phyloP scores from a whole-genome alignment of 2,329 filamentous ascomycete species.

The Colletotrichum truncatum region DNA sequence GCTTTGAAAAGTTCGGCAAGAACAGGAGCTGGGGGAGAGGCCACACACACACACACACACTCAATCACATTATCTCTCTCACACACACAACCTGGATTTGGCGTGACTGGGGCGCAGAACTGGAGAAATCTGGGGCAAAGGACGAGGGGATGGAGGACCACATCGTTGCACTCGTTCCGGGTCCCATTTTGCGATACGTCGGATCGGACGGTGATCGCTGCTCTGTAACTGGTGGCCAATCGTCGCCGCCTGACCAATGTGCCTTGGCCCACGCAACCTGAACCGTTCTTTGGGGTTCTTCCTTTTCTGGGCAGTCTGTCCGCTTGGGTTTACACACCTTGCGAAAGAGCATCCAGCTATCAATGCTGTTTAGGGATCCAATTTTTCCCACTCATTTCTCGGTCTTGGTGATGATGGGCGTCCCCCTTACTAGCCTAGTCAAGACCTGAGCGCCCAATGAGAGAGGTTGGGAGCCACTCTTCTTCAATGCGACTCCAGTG shows the following conservation, averaged over 20 bases:
- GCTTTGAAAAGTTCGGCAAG: conserved; percentile 18
- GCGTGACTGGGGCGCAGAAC: conserved; percentile 3
- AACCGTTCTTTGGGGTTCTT: conserved; percentile 17
- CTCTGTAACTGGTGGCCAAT: conserved; percentile 20
- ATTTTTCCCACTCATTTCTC: not conserved
- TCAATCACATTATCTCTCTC: no score
- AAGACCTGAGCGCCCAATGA: conserved; percentile 10
- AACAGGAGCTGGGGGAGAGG: conserved; percentile 14
- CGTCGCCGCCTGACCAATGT: conserved; percentile 22
- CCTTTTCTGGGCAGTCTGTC: not conserved
- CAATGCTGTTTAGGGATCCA: no score
- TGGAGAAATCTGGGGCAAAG: conserved; percentile 20
- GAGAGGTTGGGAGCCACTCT: not conserved
- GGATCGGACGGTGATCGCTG: conserved; percentile 23
- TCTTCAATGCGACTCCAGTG: not conserved
- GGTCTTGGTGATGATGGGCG: not conserved
- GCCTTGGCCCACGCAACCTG: conserved; percentile 29
- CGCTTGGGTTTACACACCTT: not conserved
- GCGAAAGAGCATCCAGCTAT: not conserved
- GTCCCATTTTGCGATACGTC: conserved; percentile 14
- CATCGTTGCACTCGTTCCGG: conserved; percentile 17
- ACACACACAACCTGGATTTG: conserved; percentile 2
- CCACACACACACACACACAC: not conserved
- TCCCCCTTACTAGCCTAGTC: not conserved
- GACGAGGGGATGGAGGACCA: not conserved